A percentile compares a stretch with the other conserved stretches of the same genome.
These are phyloP conservation scores for Kickxella alabastrina DNA, from an alignment of 192 early-diverging fungal genomes.

Conservation along the genomic window DNA sequence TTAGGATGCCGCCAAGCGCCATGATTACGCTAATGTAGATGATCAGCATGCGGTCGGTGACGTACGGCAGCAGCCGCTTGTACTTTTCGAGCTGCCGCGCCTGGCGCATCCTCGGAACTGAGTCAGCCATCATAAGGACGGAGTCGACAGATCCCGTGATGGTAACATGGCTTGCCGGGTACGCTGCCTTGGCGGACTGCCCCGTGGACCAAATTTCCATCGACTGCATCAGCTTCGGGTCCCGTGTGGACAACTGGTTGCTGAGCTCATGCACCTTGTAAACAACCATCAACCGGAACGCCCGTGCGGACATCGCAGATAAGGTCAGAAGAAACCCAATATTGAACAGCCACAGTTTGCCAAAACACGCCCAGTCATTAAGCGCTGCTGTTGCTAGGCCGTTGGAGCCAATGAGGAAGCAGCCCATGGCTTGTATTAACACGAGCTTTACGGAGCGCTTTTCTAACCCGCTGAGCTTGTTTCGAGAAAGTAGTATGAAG, in stretches of 20 bases:
- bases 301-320: slow-evolving; percentile 29
- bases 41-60: slow-evolving; percentile 21
- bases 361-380: slow-evolving; percentile 36
- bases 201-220: background rate
- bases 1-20: background rate
- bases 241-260: slow-evolving; percentile 4
- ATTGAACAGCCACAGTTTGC: slow-evolving; percentile 35
- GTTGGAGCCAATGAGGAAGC: slow-evolving; percentile 19
- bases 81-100: slow-evolving; percentile 20
- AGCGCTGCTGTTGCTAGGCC: slow-evolving; percentile 20
- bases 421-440: slow-evolving; percentile 19
- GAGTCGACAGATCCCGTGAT: background rate
- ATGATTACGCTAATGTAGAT: slow-evolving; percentile 8
- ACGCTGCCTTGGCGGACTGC: background rate
- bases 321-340: slow-evolving; percentile 28
- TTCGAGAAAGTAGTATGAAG: slow-evolving; percentile 17
- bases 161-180: background rate
- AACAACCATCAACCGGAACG: slow-evolving; percentile 25
- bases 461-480: slow-evolving; percentile 29
- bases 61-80: slow-evolving; percentile 17
- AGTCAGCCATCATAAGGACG: background rate
- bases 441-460: slow-evolving; percentile 26
- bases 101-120: slow-evolving; percentile 2
- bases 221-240: background rate
- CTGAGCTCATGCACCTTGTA: slow-evolving; percentile 26